phyloP scores from a whole-genome alignment of 306 rosid species.

The Senna siamea region DNA sequence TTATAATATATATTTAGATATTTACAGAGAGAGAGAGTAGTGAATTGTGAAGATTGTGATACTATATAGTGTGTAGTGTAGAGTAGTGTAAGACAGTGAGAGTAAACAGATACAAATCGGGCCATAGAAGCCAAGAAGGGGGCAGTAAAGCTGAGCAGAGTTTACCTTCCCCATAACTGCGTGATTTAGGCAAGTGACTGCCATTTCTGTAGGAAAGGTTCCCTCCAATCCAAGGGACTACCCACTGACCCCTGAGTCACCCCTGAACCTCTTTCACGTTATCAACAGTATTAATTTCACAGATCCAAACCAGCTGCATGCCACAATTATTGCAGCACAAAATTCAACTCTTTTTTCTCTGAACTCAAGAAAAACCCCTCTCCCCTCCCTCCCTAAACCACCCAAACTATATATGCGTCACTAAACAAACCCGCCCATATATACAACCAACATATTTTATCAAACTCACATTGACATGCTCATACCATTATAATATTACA shows the following conservation, averaged over 20 bases:
- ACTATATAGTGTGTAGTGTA: too few relatives aligned
- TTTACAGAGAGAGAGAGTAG: too few relatives aligned
- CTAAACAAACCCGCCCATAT: too few relatives aligned
- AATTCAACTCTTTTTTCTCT: conserved; percentile 28
- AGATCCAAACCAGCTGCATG: conserved; percentile 1
- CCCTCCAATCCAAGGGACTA: conserved; percentile 39
- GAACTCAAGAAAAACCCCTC: too few relatives aligned
- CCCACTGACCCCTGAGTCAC: conserved; percentile 29
- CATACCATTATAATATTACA: background rate
- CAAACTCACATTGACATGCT: background rate
- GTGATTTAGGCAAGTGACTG: conserved; percentile 43
- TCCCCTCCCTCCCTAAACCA: background rate
- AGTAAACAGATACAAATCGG: conserved; percentile 27
- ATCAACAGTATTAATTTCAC: conserved; percentile 29
- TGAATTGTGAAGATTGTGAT: too few relatives aligned
- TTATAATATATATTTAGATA: too few relatives aligned
- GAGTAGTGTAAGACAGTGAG: too few relatives aligned
- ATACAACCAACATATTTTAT: background rate
- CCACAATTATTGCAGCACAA: conserved; percentile 43
- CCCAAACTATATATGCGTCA: background rate
- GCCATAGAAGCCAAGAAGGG: conserved; percentile 52
- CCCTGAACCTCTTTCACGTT: conserved; percentile 39
- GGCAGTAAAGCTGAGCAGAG: conserved; percentile 47
- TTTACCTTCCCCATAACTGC: conserved; percentile 62
- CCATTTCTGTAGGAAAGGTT: conserved; percentile 37